Base-by-base conservation (phyloP, 1,139 yeast species). In the Lodderomyces oxycetoniae region DNA sequence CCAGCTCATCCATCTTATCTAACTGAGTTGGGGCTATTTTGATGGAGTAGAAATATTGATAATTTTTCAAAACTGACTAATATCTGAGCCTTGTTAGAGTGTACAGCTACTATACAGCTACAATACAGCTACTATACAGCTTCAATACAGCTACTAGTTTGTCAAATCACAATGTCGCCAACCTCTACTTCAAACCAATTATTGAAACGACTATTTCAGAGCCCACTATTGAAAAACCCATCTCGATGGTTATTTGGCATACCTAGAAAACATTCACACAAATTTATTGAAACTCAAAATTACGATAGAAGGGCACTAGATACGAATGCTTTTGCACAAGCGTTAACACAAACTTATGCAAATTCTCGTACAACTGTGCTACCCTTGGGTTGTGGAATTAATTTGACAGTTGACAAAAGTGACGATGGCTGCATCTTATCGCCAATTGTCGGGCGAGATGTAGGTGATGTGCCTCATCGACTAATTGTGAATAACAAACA, bases 171-270 rank as follows among this genome's bases (percentile, higher is more conserved):
- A n/a, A n/a, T n/a, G n/a, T n/a, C n/a, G n/a, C n/a, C n/a, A n/a
- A n/a, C n/a, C n/a, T n/a, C n/a, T n/a, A n/a, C n/a, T n/a, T n/a
- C n/a, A 20, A 20, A 20, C 23, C 23, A 20, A 20, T 9, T 9
- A 20, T 20, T 20, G 23, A 20, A n/a, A 15, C n/a, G 31, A 14
- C 16, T 30, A 21, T 14, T 30, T 14, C 13, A 12, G 16, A 61
- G 57, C 35, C 62, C 63, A 3, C 24, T 56, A 17, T 33, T 59
- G 13, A 37, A 36, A n/a, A 52, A 51, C 30, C 63, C 64, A 2
- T 40, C 41, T n/a, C 42, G 44, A 26, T 55, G 59, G 53, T 39
- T 56, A 14, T 10, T 17, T 13, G 39, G 40, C 14, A 38, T 41
- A 11, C 44, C 39, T 4, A 53, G 48, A 35, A 43, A 39, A 16